Percentiles rank a stretch among this genome's conserved stretches.
Evolutionary conservation across 257 asterid genomes (phyloP).

Genomic region (Solanum chilense): DNA sequence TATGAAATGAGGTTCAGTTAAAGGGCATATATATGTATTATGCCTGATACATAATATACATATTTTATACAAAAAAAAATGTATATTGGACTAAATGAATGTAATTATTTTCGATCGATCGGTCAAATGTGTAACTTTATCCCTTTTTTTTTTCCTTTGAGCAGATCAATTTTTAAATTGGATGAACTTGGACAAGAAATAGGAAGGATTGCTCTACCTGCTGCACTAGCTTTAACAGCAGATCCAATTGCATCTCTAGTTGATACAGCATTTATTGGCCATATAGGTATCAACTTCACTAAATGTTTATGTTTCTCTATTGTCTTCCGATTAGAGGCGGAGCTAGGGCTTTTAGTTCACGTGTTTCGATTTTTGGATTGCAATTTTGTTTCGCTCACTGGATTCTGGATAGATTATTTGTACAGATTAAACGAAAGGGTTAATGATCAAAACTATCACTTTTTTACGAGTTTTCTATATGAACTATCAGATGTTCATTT

Average conservation of each 20-base stretch:
- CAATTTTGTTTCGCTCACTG: not conserved
- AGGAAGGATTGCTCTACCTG: conserved; percentile 54
- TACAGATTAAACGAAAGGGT: not conserved
- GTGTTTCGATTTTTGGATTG: not conserved
- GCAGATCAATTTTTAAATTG: conserved; percentile 43
- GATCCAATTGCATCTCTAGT: conserved; percentile 84
- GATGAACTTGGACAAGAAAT: conserved; percentile 69
- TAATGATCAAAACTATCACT: not conserved
- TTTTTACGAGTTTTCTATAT: not conserved
- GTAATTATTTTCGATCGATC: not conserved
- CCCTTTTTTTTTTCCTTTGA: not conserved
- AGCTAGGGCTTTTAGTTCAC: not conserved
- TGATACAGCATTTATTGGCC: conserved; percentile 79
- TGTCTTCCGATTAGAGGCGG: not conserved
- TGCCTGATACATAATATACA: not conserved
- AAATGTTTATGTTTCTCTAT: not conserved
- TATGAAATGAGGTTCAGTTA: too few species aligned
- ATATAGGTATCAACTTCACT: conserved; percentile 36
- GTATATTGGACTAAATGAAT: not conserved
- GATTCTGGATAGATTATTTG: not conserved
- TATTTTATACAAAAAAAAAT: not conserved
- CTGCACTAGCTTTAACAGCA: conserved; percentile 74
- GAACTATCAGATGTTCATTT: not conserved
- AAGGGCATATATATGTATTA: too few species aligned
- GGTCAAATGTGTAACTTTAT: not conserved